These are phyloP conservation scores for Dipodascus geniculatus DNA, from an alignment of 805 yeast species.

Conservation along the genomic window DNA sequence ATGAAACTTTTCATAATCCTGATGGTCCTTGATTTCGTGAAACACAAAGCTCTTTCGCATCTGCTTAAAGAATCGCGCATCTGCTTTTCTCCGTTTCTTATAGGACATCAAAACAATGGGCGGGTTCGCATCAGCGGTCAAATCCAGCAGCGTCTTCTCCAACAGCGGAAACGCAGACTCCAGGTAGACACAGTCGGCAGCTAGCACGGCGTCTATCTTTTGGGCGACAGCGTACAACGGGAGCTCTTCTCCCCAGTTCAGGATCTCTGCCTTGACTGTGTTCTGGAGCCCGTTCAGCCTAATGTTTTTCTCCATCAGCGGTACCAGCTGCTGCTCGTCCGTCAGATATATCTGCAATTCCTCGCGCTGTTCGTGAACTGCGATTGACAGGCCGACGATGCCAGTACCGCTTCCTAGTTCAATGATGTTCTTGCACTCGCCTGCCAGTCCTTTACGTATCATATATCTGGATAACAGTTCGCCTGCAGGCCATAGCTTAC, in stretches of 20 bases:
- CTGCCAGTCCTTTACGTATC: constrained; percentile 18
- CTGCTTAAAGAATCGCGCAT: constrained; percentile 20
- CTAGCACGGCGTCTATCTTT: constrained; percentile 35
- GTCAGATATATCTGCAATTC: constrained; percentile 34
- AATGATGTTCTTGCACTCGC: constrained; percentile 24
- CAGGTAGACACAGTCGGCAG: constrained; percentile 51
- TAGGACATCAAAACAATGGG: constrained; percentile 41
- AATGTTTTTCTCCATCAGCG: constrained; percentile 36
- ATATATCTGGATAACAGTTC: constrained; percentile 39
- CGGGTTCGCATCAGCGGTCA: constrained; percentile 26
- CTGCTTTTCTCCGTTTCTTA: constrained; percentile 40
- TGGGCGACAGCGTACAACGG: constrained; percentile 27
- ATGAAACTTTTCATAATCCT: constrained; percentile 19
- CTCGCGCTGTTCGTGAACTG: constrained; percentile 15
- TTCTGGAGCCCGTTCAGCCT: constrained; percentile 28
- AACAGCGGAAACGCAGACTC: constrained; percentile 43
- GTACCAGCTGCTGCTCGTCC: constrained; percentile 37
- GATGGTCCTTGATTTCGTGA: constrained; percentile 18
- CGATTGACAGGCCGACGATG: constrained; percentile 32
- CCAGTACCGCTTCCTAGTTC: constrained; percentile 55
- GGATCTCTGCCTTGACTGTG: constrained; percentile 30
- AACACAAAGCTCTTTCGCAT: constrained; percentile 22
- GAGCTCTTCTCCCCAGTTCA: constrained; percentile 36
- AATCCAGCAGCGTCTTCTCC: constrained; percentile 36
- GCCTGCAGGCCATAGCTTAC: constrained; percentile 52